Conservation (phyloP, 78 protist species). For the Ministeria vibrans region DNA sequence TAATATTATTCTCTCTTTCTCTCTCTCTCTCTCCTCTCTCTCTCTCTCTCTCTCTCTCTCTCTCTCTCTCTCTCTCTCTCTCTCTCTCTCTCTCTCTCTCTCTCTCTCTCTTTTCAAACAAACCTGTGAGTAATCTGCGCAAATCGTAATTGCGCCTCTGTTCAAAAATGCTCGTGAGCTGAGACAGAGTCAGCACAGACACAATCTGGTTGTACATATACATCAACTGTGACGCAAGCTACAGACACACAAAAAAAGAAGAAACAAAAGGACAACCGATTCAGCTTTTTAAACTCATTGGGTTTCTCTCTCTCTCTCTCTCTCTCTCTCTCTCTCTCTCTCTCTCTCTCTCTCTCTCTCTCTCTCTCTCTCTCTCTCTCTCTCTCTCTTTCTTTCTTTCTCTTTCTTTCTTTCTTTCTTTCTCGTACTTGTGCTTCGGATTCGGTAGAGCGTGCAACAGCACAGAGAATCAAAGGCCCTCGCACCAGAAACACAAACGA, state of each 20-base stretch:
- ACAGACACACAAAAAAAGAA: too few relatives aligned
- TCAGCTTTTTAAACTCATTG: too few relatives aligned
- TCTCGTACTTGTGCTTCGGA: background rate
- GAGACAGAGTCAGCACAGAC: background rate
- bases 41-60: slow-evolving; percentile 1
- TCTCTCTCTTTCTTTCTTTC: background rate
- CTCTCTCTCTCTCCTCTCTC: slow-evolving; percentile 2
- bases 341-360: background rate
- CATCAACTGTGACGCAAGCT: background rate
- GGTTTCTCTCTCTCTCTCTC: slow-evolving; percentile 1
- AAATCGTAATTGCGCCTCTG: slow-evolving; percentile 4
- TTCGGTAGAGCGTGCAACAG: background rate
- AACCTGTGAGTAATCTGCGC: background rate
- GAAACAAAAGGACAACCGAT: too few relatives aligned
- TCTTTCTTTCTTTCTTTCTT: background rate
- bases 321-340: slow-evolving; percentile 1
- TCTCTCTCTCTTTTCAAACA: too few relatives aligned
- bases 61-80: slow-evolving; percentile 1
- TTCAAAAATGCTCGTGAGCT: background rate
- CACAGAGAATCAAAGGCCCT: background rate
- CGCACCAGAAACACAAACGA: too few relatives aligned
- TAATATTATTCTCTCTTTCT: background rate
- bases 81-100: slow-evolving; percentile 1
- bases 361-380: background rate
- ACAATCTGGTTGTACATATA: background rate